Base-by-base conservation (phyloP, 352 stramenopile genomes). In the Peronospora belbahrii region DNA sequence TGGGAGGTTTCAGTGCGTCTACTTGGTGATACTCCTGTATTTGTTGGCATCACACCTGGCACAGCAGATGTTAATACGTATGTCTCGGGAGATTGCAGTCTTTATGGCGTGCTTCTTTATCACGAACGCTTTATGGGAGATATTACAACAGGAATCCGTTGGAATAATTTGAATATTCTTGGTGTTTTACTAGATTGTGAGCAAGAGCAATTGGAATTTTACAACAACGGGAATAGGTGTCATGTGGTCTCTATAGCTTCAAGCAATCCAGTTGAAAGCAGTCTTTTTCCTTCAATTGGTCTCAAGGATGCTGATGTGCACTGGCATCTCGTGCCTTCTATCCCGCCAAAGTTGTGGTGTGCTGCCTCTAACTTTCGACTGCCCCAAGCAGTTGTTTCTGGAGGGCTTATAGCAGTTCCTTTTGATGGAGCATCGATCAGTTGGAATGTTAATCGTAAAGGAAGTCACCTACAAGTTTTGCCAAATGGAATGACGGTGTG, bases 161-260 rank as follows among this genome's bases (percentile, higher is more conserved):
- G 65, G 60, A 59, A 65, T 46, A 20, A 48, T 10, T 33, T 50
- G 8, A 48, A 69, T 25, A 52, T 65, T 6, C 54, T 89, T 35
- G 75, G 75, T 0, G 67, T 86, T 15, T 32, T 89, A 4, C 42
- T 88, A 9, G 71, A 81, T 53, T 88, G 74, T 41, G 74, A 85
- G 19, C 66, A 75, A 30, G 67, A 61, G 9, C 70, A 70, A 47
- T 31, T 94, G 17, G 76, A 85, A 38, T 82, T 85, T 47, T 94
- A 73, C 40, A 56, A 59, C 6, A 55, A 47, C 4, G 30, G 31
- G 17, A 81, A 66, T 13, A 56, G 61, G 14, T 62, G 74, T 2
- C 67, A 66, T 11, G 46, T 58, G 9, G 37, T 73, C 6, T 42
- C 49, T 1, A 24, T 91, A 23, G 35, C 51, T 3, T 28, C 30